A percentile compares a stretch with the other conserved stretches of the same genome.
Evolutionary conservation across 805 yeast genomes (phyloP).

Genomic region (Hyphopichia homilentoma): DNA sequence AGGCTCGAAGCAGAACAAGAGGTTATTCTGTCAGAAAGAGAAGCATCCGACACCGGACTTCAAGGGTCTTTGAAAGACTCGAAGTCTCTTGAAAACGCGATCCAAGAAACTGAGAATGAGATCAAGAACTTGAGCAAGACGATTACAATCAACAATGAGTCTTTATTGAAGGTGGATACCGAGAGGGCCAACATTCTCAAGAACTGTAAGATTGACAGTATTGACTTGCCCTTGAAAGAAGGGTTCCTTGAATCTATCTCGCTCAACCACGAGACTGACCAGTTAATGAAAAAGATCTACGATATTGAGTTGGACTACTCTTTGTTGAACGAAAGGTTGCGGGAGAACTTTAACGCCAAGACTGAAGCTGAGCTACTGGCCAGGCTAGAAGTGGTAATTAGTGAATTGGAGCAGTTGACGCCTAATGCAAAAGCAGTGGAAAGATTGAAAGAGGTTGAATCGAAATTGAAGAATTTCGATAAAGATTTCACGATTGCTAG

Average conservation of each 20-base stretch:
- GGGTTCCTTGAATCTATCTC: constrained; percentile 63
- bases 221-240: constrained; percentile 56
- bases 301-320: constrained; percentile 55
- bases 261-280: constrained; percentile 42
- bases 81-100: constrained; percentile 24
- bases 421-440: constrained; percentile 85
- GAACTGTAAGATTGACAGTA: constrained; percentile 70
- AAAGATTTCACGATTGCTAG: constrained; percentile 61
- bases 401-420: constrained; percentile 48
- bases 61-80: constrained; percentile 22
- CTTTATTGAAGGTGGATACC: constrained; percentile 47
- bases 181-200: constrained; percentile 60
- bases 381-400: constrained; percentile 27
- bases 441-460: constrained; percentile 65
- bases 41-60: constrained; percentile 6
- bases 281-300: constrained; percentile 36
- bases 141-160: constrained; percentile 46
- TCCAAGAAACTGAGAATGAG: constrained; percentile 37
- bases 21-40: constrained; percentile 17
- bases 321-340: constrained; percentile 40
- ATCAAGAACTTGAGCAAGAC: constrained; percentile 25
- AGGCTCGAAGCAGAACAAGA: constrained; percentile 25
- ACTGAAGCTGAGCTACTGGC: constrained; percentile 35
- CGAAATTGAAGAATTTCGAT: constrained; percentile 56
- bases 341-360: constrained; percentile 36